Base-by-base conservation (phyloP, 345 rosid genomes). In the Citrus trifoliata region DNA sequence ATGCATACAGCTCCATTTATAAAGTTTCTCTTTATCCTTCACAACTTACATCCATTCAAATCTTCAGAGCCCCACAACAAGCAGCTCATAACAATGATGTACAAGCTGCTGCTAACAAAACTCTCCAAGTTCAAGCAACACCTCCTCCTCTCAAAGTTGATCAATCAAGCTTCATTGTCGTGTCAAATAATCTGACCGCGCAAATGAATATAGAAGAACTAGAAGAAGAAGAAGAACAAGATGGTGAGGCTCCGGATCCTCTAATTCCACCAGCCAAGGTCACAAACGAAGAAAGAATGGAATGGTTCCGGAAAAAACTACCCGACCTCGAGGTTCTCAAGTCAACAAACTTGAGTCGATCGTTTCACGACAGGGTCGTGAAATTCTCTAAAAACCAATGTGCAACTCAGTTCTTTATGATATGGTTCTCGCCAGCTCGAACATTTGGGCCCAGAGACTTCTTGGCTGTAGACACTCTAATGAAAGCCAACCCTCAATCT, bases 351-450 rank as follows among this genome's bases (percentile, higher is more conserved):
- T 53, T 76, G 70, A 85, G 88, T 69, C 48, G 70, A 82, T 61
- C 73, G 60, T 86, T 91, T 72, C 91, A 88, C 13, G 51, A 71
- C 7, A 81, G 89, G 24, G 84, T 83, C 76, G 48, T 73, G 66
- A 80, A 85, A 78, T 89, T 93, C 75, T 58, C 88, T 19, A 33
- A 76, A 78, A 58, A 81, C 6, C 67, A 81, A 7, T 92, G 97
- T 55, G 72, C 81, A 1, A 82, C 79, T 71, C 81, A 55, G n/a
- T 90, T 90, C 84, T 90, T 85, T 81, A 92, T 92, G 98, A 85
- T 90, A 25, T 93, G 97, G 98, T 82, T 93, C 65, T 90, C 98
- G 1, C 88, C 90, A 2, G 87, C 82, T 0, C 67, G 76, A 0
- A 62, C 77, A 7, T 90, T 92, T 42, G 88, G 90, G 63, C 80